Evolutionary conservation across 108 stramenopile species (phyloP), one percentile per base, ranked within the genome.

Genomic region (Epithemia pelagica): DNA sequence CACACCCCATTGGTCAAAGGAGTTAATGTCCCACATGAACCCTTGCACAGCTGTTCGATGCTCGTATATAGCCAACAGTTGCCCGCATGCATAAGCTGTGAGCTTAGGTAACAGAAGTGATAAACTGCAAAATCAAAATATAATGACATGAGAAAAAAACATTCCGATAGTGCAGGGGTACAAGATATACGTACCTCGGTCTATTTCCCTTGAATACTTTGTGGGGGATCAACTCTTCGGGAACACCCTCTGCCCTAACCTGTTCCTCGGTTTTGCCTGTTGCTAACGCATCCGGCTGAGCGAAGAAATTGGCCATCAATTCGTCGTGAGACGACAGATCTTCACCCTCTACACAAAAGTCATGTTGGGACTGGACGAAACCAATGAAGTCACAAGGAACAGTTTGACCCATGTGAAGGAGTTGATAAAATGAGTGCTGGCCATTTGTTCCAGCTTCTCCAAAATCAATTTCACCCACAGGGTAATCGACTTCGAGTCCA

Each of bases 1-100:
- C 10, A 99, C 99, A 26, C 99, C 99, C 96, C 96, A 99, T 75
- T 99, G 99, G 77, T 99, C 99, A 68, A 98, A 99, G n/a, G 92
- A 94, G 69, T 98, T 97, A 54, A 99, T 79, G 72, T 95, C 96
- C 99, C 99, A 99, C 30, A 99, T 87, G 70, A 98, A 98, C 2
- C 99, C 99, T 80, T 99, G 97, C n/a, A 98, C 97, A 19, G 97
- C 96, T 18, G 95, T 96, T 67, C 97, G 78, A 78, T 99, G 97
- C 74, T 99, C 99, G 75, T 98, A 99, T 37, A 98, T 82, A 5
- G 96, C 82, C 22, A 99, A 77, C 23, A 99, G 82, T 77, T 97
- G 97, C 8, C 99, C 99, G 52, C 82, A 80, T 32, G 92, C 78
- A 70, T 88, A 97, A 26, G 99, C 97, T 46, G 97, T 92, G 5